Evolutionary conservation across 1,139 yeast species (phyloP).

Genomic region (Scheffersomyces quercinus): DNA sequence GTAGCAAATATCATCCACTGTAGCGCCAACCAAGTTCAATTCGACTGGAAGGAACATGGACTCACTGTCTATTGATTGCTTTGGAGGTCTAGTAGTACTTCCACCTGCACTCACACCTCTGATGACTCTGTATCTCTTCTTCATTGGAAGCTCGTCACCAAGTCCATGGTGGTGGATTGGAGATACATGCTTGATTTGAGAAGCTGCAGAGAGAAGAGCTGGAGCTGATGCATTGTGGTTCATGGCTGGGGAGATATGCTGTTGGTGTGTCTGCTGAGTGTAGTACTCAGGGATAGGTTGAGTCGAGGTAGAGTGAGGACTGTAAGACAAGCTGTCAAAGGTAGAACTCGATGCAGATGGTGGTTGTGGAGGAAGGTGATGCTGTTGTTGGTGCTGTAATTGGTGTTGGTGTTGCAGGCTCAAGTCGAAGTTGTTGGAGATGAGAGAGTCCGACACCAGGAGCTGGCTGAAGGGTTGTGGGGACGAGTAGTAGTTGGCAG

Average conservation of each 20-base stretch:
- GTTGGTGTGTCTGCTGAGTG: not conserved
- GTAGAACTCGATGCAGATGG: not conserved
- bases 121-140: constrained; percentile 42
- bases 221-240: constrained; percentile 2
- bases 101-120: constrained; percentile 65
- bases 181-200: not conserved
- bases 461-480: not conserved
- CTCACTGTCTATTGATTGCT: constrained; percentile 32
- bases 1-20: constrained; percentile 46
- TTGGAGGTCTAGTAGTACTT: constrained; percentile 56
- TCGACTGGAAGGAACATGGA: constrained; percentile 46
- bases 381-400: not conserved
- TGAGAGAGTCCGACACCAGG: not conserved
- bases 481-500: not conserved
- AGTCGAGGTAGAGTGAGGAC: not conserved
- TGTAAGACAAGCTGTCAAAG: not conserved
- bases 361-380: not conserved
- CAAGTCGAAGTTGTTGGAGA: not conserved
- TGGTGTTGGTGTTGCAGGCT: not conserved
- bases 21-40: constrained; percentile 45
- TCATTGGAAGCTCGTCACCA: constrained; percentile 3
- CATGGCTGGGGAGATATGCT: constrained; percentile 2
- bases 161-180: constrained; percentile 1
- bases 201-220: not conserved
- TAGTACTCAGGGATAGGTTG: constrained; percentile 1